phyloP scores from a whole-genome alignment of 179 eudicot genomes.

The Spinacia oleracea region DNA sequence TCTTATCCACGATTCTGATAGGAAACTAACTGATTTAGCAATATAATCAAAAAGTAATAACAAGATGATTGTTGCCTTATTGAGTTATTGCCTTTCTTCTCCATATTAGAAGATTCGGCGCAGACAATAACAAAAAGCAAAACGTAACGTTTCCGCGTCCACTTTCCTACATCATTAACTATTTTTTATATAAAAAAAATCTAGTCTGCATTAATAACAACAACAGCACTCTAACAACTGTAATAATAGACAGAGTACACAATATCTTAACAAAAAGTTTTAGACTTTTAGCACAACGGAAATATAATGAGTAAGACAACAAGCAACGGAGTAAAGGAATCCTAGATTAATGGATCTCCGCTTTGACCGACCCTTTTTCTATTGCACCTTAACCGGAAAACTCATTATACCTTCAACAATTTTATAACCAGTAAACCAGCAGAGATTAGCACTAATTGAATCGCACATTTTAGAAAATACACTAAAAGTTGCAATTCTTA shows the following conservation, averaged over 20 bases:
- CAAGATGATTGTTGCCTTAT: too few species aligned
- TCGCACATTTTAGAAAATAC: neutral
- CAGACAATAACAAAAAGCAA: neutral
- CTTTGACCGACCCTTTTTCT: neutral
- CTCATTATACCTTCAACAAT: neutral
- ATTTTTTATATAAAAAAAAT: too few species aligned
- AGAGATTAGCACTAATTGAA: too few species aligned
- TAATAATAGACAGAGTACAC: neutral
- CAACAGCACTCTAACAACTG: neutral
- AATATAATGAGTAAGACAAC: neutral
- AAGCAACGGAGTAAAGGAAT: neutral
- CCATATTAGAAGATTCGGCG: neutral
- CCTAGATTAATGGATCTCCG: neutral
- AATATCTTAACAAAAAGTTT: neutral
- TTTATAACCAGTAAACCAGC: neutral
- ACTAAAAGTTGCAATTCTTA: too few species aligned
- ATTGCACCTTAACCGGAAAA: neutral
- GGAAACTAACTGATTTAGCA: too few species aligned
- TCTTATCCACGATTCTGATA: too few species aligned
- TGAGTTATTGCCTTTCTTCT: too few species aligned
- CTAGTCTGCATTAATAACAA: neutral
- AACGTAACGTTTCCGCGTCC: neutral
- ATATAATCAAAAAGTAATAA: too few species aligned
- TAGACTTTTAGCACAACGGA: neutral
- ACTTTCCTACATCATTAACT: neutral